These are phyloP conservation scores for Colletotrichum viniferum DNA, from an alignment of 2,329 filamentous ascomycete species.

Conservation along the genomic window DNA sequence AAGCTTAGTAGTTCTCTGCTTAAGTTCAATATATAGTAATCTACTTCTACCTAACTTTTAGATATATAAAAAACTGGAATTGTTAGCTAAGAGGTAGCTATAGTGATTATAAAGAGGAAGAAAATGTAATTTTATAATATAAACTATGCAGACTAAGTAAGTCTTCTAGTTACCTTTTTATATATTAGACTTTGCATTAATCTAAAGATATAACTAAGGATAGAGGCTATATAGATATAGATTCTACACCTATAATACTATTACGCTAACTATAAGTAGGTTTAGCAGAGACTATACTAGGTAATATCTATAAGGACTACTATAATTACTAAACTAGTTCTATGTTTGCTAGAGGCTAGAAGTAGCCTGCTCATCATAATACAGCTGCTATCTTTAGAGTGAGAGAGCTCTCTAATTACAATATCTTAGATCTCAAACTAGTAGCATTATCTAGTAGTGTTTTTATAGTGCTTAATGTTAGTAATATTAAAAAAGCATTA, in stretches of 20 bases:
- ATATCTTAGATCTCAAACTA: not conserved
- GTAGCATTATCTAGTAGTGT: not conserved
- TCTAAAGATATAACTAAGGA: not conserved
- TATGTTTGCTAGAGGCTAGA: not conserved
- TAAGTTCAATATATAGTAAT: no score
- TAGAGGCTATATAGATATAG: not conserved
- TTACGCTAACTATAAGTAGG: not conserved
- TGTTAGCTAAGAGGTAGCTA: not conserved
- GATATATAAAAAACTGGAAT: no score
- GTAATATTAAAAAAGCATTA: not conserved
- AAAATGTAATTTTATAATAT: not conserved
- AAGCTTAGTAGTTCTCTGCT: no score
- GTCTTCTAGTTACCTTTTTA: not conserved
- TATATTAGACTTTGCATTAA: not conserved
- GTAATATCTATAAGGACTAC: not conserved
- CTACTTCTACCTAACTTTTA: no score
- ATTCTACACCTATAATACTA: not conserved
- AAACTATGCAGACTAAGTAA: not conserved
- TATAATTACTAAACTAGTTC: not conserved
- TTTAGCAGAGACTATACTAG: not conserved
- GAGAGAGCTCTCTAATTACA: not conserved
- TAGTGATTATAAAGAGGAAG: not conserved
- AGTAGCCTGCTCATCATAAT: not conserved
- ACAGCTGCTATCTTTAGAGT: not conserved
- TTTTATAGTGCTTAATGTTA: not conserved